Evolutionary conservation across 306 rosid genomes (phyloP).

Genomic region (Medicago ruthenica): DNA sequence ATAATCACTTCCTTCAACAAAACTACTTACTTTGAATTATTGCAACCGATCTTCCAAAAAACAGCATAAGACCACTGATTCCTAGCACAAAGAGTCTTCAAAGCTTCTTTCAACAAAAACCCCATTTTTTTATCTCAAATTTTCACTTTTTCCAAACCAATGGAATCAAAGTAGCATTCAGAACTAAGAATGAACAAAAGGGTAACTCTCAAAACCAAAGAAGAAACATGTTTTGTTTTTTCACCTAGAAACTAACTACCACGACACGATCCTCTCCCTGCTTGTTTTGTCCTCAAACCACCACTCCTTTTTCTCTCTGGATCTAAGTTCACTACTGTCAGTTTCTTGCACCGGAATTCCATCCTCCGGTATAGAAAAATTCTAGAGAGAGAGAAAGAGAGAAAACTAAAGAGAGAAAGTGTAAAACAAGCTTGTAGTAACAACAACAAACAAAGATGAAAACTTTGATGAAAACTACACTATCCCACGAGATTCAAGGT

Average conservation of each 20-base stretch:
- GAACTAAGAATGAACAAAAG: slow-evolving; percentile 33
- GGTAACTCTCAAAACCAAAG: slow-evolving; percentile 41
- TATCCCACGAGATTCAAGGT: slow-evolving; percentile 88
- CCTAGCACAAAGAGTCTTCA: slow-evolving; percentile 71
- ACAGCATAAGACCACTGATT: slow-evolving; percentile 95
- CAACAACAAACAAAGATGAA: background rate
- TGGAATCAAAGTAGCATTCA: slow-evolving; percentile 52
- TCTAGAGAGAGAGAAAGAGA: background rate
- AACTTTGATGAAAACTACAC: slow-evolving; percentile 56
- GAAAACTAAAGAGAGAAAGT: background rate
- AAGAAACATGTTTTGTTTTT: slow-evolving; percentile 46
- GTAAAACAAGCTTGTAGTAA: background rate
- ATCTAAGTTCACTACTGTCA: slow-evolving; percentile 71
- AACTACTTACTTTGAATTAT: slow-evolving; percentile 86
- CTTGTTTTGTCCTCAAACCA: slow-evolving; percentile 96
- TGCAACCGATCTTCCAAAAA: slow-evolving; percentile 98
- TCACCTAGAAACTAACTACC: slow-evolving; percentile 74
- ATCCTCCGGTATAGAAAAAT: slow-evolving; percentile 65
- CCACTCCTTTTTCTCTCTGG: slow-evolving; percentile 89
- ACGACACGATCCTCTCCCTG: slow-evolving; percentile 99
- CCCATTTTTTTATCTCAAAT: slow-evolving; percentile 67
- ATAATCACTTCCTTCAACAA: background rate
- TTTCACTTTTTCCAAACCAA: slow-evolving; percentile 35
- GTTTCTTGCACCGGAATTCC: slow-evolving; percentile 68
- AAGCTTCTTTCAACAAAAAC: slow-evolving; percentile 70